Conservation (phyloP, 805 yeast genomes). For the Candida tammaniensis region DNA sequence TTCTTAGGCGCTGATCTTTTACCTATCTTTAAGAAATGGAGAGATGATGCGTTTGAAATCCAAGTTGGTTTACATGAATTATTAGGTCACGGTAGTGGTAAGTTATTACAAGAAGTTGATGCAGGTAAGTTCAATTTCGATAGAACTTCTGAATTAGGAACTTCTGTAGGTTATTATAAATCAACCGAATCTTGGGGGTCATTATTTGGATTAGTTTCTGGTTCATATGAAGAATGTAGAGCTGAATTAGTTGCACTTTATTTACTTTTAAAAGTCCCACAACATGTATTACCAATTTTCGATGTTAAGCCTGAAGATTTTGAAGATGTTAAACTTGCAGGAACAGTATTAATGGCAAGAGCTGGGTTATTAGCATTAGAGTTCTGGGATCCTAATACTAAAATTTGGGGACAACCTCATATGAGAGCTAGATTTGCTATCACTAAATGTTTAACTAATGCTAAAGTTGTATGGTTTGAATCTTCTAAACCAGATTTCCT, state of each 20-base stretch:
- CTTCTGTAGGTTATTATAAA: slow-evolving; percentile 70
- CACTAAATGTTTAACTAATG: slow-evolving; percentile 67
- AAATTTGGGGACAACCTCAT: slow-evolving; percentile 93
- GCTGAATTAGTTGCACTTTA: slow-evolving; percentile 89
- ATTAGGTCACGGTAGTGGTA: slow-evolving; percentile 90
- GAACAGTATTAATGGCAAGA: slow-evolving; percentile 79
- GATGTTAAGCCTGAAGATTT: slow-evolving; percentile 58
- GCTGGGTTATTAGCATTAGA: slow-evolving; percentile 84
- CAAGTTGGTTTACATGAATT: slow-evolving; percentile 93
- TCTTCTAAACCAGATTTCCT: slow-evolving; percentile 46
- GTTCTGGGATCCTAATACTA: slow-evolving; percentile 78
- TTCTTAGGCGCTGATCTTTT: slow-evolving; percentile 56
- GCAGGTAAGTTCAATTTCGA: slow-evolving; percentile 75
- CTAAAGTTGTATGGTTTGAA: slow-evolving; percentile 60
- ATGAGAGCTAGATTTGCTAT: slow-evolving; percentile 92
- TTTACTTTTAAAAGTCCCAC: slow-evolving; percentile 60
- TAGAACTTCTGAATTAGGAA: slow-evolving; percentile 55
- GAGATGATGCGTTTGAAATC: slow-evolving; percentile 83
- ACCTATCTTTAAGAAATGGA: slow-evolving; percentile 62
- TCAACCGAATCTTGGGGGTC: slow-evolving; percentile 91
- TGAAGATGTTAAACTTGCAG: slow-evolving; percentile 63
- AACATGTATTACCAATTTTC: slow-evolving; percentile 66
- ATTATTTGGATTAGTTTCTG: slow-evolving; percentile 75
- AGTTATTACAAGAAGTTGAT: slow-evolving; percentile 55
- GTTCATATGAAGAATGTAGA: slow-evolving; percentile 89